These are phyloP conservation scores for Triticum aestivum DNA, from an alignment of 176 grass and related monocot genomes.

Conservation along the genomic window DNA sequence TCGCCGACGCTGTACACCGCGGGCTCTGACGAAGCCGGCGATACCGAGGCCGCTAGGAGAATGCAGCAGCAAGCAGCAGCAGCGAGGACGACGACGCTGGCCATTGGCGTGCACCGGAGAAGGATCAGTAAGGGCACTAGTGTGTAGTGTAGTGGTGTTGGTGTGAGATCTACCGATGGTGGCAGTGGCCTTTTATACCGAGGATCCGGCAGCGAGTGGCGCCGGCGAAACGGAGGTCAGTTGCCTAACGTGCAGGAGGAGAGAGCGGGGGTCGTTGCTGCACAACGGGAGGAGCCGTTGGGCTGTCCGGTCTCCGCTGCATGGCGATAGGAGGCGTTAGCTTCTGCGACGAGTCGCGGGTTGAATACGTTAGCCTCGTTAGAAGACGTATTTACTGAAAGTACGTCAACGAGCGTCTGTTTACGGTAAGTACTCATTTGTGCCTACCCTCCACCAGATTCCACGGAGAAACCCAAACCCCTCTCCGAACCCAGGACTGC, in stretches of 20 bases:
- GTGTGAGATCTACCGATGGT: background rate
- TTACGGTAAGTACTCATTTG: background rate
- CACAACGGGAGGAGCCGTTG: slow-evolving; percentile 24
- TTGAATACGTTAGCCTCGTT: background rate
- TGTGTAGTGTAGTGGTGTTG: background rate
- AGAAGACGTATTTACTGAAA: fast-evolving
- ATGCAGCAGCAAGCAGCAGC: slow-evolving; percentile 11
- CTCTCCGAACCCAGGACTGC: slow-evolving; percentile 12
- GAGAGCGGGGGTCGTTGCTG: background rate
- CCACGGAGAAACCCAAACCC: slow-evolving; percentile 8
- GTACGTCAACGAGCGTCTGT: background rate
- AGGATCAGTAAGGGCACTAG: background rate
- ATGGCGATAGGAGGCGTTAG: slow-evolving; percentile 15
- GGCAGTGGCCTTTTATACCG: slow-evolving; percentile 39
- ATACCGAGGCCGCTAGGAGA: slow-evolving; percentile 14
- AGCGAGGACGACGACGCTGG: slow-evolving; percentile 22
- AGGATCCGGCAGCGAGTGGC: background rate
- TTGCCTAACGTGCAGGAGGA: background rate
- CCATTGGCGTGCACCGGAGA: slow-evolving; percentile 1
- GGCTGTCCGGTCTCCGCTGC: background rate
- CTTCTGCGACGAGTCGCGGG: background rate
- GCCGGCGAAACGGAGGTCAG: background rate
- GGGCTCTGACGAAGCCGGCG: background rate
- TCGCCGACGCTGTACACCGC: slow-evolving; percentile 59
- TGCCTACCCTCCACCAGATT: background rate